Evolutionary conservation across 2,329 filamentous ascomycete species (phyloP).

Genomic region (Ascocoryne sarcoides): DNA sequence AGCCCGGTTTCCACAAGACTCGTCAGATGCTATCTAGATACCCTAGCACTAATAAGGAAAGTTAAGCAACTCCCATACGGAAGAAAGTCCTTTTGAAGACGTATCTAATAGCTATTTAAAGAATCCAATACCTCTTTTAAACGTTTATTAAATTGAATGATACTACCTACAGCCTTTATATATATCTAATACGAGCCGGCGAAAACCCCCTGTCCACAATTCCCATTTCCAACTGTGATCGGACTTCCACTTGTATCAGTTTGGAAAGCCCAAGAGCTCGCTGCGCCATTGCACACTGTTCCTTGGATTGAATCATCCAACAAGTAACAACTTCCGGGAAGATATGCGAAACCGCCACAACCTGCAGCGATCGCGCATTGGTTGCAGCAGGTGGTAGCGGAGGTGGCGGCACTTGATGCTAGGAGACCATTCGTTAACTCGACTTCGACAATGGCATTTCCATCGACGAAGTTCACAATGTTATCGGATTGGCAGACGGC

Average conservation of each 20-base stretch:
- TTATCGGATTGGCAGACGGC: not conserved
- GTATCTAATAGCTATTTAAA: too few species aligned
- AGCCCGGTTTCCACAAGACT: too few species aligned
- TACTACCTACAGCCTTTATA: too few species aligned
- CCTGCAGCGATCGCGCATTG: not conserved
- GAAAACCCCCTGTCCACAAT: not conserved
- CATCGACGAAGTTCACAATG: not conserved
- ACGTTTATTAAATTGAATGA: too few species aligned
- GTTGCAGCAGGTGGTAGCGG: not conserved
- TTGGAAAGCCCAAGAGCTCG: not conserved
- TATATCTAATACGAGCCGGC: not conserved
- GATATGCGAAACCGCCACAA: not conserved
- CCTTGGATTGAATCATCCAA: not conserved
- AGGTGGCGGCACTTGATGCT: not conserved
- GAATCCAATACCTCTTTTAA: too few species aligned
- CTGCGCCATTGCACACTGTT: not conserved
- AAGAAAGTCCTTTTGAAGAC: too few species aligned
- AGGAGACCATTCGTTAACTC: not conserved
- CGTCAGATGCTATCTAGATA: too few species aligned
- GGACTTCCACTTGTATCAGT: not conserved
- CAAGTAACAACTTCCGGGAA: not conserved
- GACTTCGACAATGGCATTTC: not conserved
- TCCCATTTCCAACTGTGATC: not conserved
- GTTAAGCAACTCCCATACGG: too few species aligned
- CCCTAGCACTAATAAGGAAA: too few species aligned